Conservation (phyloP, 2,329 filamentous ascomycete species). For the Tolypocladium sp. region DNA sequence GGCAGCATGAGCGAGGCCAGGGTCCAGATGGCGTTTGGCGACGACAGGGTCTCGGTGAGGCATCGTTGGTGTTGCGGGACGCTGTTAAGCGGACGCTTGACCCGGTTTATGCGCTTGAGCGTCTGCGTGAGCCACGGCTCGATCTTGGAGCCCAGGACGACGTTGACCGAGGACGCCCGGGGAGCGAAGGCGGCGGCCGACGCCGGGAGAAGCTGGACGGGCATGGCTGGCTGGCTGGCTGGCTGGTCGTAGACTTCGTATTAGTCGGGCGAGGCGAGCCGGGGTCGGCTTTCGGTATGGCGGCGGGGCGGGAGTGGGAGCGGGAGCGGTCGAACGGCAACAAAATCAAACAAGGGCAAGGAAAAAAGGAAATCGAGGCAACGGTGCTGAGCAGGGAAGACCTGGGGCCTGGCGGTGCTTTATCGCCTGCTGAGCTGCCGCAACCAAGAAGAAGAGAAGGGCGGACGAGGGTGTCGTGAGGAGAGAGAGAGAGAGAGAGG, state of each 20-base stretch:
- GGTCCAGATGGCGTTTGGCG: constrained; percentile 86
- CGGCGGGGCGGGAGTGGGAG: constrained; percentile 7
- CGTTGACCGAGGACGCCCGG: constrained; percentile 79
- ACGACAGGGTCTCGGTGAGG: constrained; percentile 88
- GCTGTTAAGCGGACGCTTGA: constrained; percentile 96
- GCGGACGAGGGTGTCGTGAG: constrained; percentile 50
- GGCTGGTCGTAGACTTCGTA: not conserved
- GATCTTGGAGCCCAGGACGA: constrained; percentile 84
- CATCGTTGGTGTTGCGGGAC: constrained; percentile 92
- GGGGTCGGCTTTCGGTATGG: not conserved
- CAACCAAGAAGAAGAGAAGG: constrained; percentile 48
- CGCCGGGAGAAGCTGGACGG: constrained; percentile 84
- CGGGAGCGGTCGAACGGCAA: constrained; percentile 23
- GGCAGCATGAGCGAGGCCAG: constrained; percentile 87
- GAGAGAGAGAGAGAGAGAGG: constrained; percentile 34
- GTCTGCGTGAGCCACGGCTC: constrained; percentile 96
- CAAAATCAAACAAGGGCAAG: constrained; percentile 31
- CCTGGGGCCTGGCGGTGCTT: constrained; percentile 9
- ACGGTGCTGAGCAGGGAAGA: constrained; percentile 40
- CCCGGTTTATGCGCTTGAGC: constrained; percentile 89
- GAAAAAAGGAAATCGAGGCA: constrained; percentile 35
- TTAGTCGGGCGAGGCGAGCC: not conserved
- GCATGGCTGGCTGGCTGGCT: constrained; percentile 30
- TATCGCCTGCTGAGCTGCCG: constrained; percentile 51
- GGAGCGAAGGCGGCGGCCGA: constrained; percentile 96